Evolutionary conservation across 192 early-diverging fungal genomes (phyloP), one percentile per base, ranked within the genome.

Genomic region (Coemansia sp.): DNA sequence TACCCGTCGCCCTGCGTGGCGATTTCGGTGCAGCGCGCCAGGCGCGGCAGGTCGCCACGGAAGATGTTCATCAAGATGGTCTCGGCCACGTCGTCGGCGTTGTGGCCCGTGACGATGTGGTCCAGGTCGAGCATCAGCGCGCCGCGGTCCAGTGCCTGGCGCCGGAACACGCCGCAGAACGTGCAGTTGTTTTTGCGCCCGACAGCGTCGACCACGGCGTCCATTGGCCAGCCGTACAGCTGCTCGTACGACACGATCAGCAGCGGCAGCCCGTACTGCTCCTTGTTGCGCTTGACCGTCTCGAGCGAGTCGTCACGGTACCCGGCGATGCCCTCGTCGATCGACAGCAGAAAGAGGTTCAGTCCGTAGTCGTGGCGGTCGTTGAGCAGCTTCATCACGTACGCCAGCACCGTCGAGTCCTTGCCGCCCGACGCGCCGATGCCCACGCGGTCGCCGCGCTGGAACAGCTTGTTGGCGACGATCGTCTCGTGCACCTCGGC

Each of bases 101-200:
- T 98, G 49, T 98, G 96, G 29, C 96, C 96, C 2, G 96, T 98
- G 14, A 98, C 91, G 61, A 98, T 94, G 56, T 98, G 96, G 66
- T 95, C 87, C 2, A 93, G 89, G 23, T 85, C 78, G 19, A 99
- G 78, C 82, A 94, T 80, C 36, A 87, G 81, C 1, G 94, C 91
- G 30, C 96, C 96, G 36, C 96, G 79, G 50, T 99, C 96, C 41
- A 99, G 75, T 32, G 96, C 96, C 67, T 98, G 96, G 18, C 96
- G 81, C 40, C 96, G 84, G 62, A 99, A 97, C 32, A 99, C 96
- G 37, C 96, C 96, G 59, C 96, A 99, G 61, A 96, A 99, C 11
- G 96, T 99, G 72, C 96, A 99, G 70, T 99, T 99, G 68, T 96
- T 99, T 66, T 97, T 97, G 45, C 86, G 80, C 0, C 96, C 96